Base-by-base conservation (phyloP, 352 stramenopile genomes). In the Plasmopara viticola region DNA sequence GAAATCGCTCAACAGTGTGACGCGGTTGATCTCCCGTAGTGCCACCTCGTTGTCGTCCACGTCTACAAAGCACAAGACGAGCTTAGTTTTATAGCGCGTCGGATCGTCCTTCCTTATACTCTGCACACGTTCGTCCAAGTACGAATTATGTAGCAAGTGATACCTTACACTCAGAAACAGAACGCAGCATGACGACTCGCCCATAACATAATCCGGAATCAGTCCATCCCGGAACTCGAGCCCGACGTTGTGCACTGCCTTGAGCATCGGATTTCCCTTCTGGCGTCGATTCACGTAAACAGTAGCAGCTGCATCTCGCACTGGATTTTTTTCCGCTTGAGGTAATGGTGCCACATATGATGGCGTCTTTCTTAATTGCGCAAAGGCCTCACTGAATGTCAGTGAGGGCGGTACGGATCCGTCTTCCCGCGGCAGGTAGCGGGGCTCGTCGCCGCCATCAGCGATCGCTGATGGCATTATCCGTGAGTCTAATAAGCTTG, bases 1-100 rank as follows among this genome's bases (percentile, higher is more conserved):
- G 60, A 97, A 93, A 57, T 94, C 78, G 50, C 92, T 93, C 40
- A 88, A 63, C 35, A 98, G 74, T 28, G 88, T 73, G 17, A 98
- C 66, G 51, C 91, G 84, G 66, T 98, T 98, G 44, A 99, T 83
- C 53, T 97, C 83, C 14, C 88, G 71, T 46, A 99, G 73, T 9
- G 87, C 70, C 35, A 86, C 80, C 35, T 95, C 78, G 67, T 96
- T 97, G 68, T 99, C 92, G 53, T 98, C 86, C 29, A 97, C 82
- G 62, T 99, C 95, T 6, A 99, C 95, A 28, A 97, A 72, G 49
- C 93, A 97, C 14, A 99, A 66, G 28, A 99, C 70, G n/a, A 98
- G 58, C 15, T 94, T 81, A 13, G 93, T 80, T 45, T 84, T 79
- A 69, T 96, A 95, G 28, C 63, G 75, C 10, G 75, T 74, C 10